A percentile compares a stretch with the other conserved stretches of the same genome.
phyloP scores from a whole-genome alignment of 73 alveolate genomes.

The Breviolum minutum region DNA sequence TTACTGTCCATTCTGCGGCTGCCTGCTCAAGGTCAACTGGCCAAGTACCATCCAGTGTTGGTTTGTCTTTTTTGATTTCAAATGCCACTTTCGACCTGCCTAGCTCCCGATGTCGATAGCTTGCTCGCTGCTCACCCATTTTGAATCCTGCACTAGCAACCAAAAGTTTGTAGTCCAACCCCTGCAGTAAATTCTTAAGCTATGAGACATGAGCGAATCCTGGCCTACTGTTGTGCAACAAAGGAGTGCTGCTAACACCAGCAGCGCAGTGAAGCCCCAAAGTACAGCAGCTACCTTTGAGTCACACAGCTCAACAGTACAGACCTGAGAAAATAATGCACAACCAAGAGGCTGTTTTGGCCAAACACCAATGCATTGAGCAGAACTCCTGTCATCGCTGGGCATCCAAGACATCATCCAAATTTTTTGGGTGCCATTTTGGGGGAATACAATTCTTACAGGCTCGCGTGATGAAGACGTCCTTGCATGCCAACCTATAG shows the following conservation, averaged over 20 bases:
- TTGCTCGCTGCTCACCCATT: constrained; percentile 44
- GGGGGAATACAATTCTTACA: neutral
- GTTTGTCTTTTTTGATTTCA: too few species aligned
- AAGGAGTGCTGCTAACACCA: constrained; percentile 42
- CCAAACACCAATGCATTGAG: constrained; percentile 64
- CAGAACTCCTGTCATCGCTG: constrained; percentile 39
- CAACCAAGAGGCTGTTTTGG: constrained; percentile 42
- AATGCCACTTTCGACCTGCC: neutral
- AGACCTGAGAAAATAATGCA: neutral
- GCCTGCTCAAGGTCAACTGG: neutral
- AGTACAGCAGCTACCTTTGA: constrained; percentile 50
- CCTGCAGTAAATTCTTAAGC: neutral
- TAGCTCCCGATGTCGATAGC: constrained; percentile 29
- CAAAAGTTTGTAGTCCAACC: neutral
- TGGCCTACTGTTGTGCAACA: constrained; percentile 61
- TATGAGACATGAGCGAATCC: neutral
- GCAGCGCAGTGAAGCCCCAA: constrained; percentile 68
- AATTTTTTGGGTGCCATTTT: neutral
- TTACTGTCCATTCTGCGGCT: neutral
- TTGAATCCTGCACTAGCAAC: neutral
- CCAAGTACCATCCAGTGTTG: too few species aligned
- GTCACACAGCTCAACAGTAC: neutral
- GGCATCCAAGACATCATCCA: neutral
- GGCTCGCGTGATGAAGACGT: neutral
- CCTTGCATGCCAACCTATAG: constrained; percentile 79